Conservation (phyloP, 805 yeast species). For the Sugiyamaella valdiviana region DNA sequence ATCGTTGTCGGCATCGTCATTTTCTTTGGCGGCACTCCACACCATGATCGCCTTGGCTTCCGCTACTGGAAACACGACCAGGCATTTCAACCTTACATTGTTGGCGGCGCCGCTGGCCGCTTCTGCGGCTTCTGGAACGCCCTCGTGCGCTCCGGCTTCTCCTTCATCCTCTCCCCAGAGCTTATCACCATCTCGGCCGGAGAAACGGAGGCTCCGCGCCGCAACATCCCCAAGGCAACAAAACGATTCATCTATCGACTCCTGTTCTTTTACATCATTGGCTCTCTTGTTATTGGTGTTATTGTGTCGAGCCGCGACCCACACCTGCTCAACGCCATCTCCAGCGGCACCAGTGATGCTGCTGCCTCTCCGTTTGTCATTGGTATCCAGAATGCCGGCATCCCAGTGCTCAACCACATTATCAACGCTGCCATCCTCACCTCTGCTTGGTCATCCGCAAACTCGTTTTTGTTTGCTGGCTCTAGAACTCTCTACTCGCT, state of each 20-base stretch:
- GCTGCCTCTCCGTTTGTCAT: constrained; percentile 58
- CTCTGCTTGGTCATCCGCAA: constrained; percentile 53
- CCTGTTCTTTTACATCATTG: constrained; percentile 56
- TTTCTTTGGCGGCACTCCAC: constrained; percentile 48
- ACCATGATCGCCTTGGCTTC: constrained; percentile 51
- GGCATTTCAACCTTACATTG: constrained; percentile 45
- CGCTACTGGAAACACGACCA: constrained; percentile 43
- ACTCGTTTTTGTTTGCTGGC: constrained; percentile 55
- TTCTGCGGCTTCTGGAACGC: constrained; percentile 61
- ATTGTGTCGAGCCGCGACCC: constrained; percentile 66
- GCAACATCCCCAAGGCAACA: constrained; percentile 71
- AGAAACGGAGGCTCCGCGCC: constrained; percentile 74
- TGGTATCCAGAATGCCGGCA: constrained; percentile 49
- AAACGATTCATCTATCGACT: constrained; percentile 69
- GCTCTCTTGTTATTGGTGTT: constrained; percentile 65
- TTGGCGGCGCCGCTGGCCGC: constrained; percentile 51
- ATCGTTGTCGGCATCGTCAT: constrained; percentile 51
- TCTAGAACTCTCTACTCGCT: constrained; percentile 52
- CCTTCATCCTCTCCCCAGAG: constrained; percentile 74
- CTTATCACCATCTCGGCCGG: constrained; percentile 82
- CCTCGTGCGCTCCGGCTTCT: constrained; percentile 60
- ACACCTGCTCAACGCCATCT: constrained; percentile 41
- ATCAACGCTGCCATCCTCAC: constrained; percentile 50
- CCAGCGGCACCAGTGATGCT: constrained; percentile 55
- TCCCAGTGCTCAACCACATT: constrained; percentile 46